Evolutionary conservation across 1,284 basidiomycete species (phyloP), one percentile per base, ranked within the genome.

Genomic region (Porodaedalea pini): DNA sequence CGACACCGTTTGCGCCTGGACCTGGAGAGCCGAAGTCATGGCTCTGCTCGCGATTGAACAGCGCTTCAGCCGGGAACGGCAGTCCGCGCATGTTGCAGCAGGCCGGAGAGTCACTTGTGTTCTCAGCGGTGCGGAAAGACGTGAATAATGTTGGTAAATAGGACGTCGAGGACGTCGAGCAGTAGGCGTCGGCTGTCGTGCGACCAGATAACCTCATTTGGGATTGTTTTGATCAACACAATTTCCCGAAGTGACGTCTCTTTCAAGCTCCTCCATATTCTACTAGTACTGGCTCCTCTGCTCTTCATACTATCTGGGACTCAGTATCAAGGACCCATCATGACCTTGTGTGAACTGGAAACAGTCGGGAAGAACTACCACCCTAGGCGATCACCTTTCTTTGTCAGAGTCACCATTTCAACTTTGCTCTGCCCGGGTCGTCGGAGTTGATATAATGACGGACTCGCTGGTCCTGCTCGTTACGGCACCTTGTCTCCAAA

Each of bases 31-130:
- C 48, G 47, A 55, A 59, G 34, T 59, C 58, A 59, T 41, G 53
- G 54, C 58, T 59, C 49, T 59, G 58, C 49, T 55, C 58, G 47
- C 58, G 58, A 51, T 56, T 54, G 53, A 55, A 51, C 39, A 45
- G n/a, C 17, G 53, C 48, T 19, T 59, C 53, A 39, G 45, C 40
- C 37, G 58, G 58, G 25, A 59, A 59, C 48, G 58, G 58, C 53
- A 54, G 48, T 40, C 58, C 53, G 48, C 58, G 58, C 58, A 59
- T 59, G 53, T 29, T 49, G 54, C 54, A 56, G 39, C 54, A 41
- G 48, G 37, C 36, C 45, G 31, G 27, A 11, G 19, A 36, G 32
- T n/a, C n/a, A 32, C 29, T 21, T 32, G 27, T 53, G 17, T 54
- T 48, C 44, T 53, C 36, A 32, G 36, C 32, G 41, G 31, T 31